Evolutionary conservation across 78 protist species (phyloP), one percentile per base, ranked within the genome.

Genomic region (Diacronema lutheri): DNA sequence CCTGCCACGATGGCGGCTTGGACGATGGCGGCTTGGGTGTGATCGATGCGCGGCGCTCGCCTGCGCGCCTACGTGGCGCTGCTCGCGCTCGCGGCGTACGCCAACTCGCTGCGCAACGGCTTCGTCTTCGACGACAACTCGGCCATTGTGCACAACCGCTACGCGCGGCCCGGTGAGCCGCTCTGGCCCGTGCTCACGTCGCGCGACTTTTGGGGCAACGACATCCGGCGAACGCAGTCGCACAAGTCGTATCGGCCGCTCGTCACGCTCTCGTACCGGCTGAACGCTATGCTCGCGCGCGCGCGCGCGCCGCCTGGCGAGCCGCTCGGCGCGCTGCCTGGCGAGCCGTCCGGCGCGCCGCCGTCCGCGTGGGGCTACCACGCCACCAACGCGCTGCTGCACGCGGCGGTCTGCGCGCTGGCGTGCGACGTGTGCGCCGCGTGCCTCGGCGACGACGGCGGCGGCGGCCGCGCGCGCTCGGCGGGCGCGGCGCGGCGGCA

Each of bases 231-330:
- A 0, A 41, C 3, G 25, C 38, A 14, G 12, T 72, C 89, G 33
- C 91, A 89, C 77, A 89, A 89, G 46, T 80, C 90, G 5, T 91
- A 69, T 55, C 86, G 92, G 19, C 93, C 93, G 38, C 62, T 91
- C 12, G 89, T 90, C 25, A 68, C 73, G 0, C 20, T 86, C 46
- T 41, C 90, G 2, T 91, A 88, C 38, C 81, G 78, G 61, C 58
- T 81, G 21, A 88, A 89, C 29, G 38, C 41, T 64, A 12, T 83
- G 44, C 12, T 40, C 40, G 14, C 58, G 1, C n/a, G n/a, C n/a
- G n/a, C n/a, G n/a, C n/a, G n/a, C n/a, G n/a, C n/a, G n/a, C n/a
- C n/a, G n/a, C n/a, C n/a, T n/a, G n/a, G n/a, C n/a, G n/a, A n/a
- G n/a, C n/a, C n/a, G n/a, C n/a, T n/a, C n/a, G 60, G 74, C 14